Conservation (phyloP, 1,139 yeast species). For the Taphrina flavorubra region DNA sequence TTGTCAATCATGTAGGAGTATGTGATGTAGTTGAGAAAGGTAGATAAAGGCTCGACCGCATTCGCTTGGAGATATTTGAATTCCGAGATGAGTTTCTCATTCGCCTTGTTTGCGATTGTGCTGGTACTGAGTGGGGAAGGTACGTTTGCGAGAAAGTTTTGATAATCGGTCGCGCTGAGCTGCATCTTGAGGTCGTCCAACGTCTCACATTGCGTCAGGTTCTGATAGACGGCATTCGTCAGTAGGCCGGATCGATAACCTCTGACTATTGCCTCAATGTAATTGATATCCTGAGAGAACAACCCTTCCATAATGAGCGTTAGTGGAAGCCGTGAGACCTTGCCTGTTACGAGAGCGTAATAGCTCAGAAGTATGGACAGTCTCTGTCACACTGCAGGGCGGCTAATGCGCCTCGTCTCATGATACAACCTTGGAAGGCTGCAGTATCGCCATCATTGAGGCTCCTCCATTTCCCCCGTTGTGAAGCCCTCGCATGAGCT, state of each 20-base stretch:
- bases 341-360: too few species aligned
- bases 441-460: not conserved
- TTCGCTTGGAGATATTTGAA: constrained; percentile 85
- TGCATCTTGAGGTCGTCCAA: constrained; percentile 93
- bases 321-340: too few species aligned
- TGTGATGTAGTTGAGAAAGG: constrained; percentile 86
- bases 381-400: too few species aligned
- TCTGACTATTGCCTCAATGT: constrained; percentile 89
- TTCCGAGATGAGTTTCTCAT: constrained; percentile 76
- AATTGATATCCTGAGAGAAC: constrained; percentile 60
- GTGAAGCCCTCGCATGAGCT: constrained; percentile 1
- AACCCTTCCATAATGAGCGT: constrained; percentile 26
- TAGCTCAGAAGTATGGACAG: too few species aligned
- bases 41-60: constrained; percentile 76
- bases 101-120: constrained; percentile 77
- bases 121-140: constrained; percentile 83
- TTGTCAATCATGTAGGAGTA: constrained; percentile 99
- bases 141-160: constrained; percentile 82
- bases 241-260: constrained; percentile 89
- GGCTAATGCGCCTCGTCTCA: constrained; percentile 13
- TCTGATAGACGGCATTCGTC: constrained; percentile 77
- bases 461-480: not conserved
- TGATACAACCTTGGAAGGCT: not conserved
- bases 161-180: constrained; percentile 93
- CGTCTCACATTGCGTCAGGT: constrained; percentile 93